Conservation (phyloP, 1,139 yeast species). For the Yamadazyma blattariae region DNA sequence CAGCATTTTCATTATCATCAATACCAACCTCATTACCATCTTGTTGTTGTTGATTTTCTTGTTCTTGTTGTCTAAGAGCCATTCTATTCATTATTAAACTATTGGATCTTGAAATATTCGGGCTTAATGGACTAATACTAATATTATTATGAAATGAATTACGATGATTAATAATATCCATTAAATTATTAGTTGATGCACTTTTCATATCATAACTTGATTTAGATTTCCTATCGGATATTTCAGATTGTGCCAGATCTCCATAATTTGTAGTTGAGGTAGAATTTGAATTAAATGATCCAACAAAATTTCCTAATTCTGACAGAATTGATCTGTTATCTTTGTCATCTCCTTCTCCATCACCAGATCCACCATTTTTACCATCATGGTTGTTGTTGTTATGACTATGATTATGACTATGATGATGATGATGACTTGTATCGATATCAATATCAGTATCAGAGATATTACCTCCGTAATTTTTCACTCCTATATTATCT, state of each 20-base stretch:
- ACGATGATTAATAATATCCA: slow-evolving; percentile 23
- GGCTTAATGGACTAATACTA: slow-evolving; percentile 18
- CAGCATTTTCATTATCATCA: slow-evolving; percentile 9
- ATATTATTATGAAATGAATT: slow-evolving; percentile 18
- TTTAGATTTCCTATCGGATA: slow-evolving; percentile 9
- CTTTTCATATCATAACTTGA: slow-evolving; percentile 9
- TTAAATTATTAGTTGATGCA: slow-evolving; percentile 21
- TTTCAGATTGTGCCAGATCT: slow-evolving; percentile 13
- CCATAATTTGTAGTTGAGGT: slow-evolving; percentile 44
- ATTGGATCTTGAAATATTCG: slow-evolving; percentile 15
- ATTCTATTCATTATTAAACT: slow-evolving; percentile 13
- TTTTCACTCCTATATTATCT: not conserved
- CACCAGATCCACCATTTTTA: slow-evolving; percentile 1
- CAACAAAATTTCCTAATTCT: slow-evolving; percentile 42
- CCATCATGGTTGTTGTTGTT: no score
- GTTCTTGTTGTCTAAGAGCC: slow-evolving; percentile 9
- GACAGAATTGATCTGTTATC: slow-evolving; percentile 35
- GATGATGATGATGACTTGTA: no score
- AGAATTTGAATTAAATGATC: slow-evolving; percentile 44
- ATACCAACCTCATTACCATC: slow-evolving; percentile 17
- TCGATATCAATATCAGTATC: slow-evolving; percentile 5
- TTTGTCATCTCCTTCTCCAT: slow-evolving; percentile 7
- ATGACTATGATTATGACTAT: no score
- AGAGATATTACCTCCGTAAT: not conserved
- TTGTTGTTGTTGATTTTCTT: no score